Percentiles rank a stretch among this genome's conserved stretches.
Evolutionary conservation across 2,329 filamentous ascomycete genomes (phyloP).

Genomic region (Beauveria sp.): DNA sequence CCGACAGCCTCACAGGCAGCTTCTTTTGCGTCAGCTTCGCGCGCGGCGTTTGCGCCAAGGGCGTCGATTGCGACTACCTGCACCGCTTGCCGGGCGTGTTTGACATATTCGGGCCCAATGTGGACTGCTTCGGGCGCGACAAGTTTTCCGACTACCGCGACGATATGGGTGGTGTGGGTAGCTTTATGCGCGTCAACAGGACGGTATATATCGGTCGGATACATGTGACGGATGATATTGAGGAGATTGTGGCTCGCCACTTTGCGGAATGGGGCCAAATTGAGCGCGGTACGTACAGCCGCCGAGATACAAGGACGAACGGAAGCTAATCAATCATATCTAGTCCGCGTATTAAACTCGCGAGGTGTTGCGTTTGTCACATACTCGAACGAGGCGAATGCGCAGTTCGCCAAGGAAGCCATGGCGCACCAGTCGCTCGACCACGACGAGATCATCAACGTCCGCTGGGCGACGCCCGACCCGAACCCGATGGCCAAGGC

Average conservation of each 20-base stretch:
- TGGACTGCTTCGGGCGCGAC: constrained; percentile 85
- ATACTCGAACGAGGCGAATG: constrained; percentile 82
- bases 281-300: constrained; percentile 52
- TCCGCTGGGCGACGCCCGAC: constrained; percentile 93
- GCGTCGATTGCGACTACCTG: constrained; percentile 88
- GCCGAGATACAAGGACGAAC: neutral
- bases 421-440: constrained; percentile 94
- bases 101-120: constrained; percentile 86
- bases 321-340: neutral
- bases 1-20: constrained; percentile 67
- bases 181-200: constrained; percentile 86
- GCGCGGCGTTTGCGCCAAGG: constrained; percentile 73
- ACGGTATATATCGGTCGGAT: constrained; percentile 92
- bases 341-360: constrained; percentile 72
- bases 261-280: constrained; percentile 96
- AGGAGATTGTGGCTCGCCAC: constrained; percentile 89
- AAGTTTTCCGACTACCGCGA: constrained; percentile 90
- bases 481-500: constrained; percentile 94
- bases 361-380: constrained; percentile 93
- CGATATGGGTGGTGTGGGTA: constrained; percentile 95
- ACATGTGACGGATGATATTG: constrained; percentile 92
- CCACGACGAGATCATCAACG: constrained; percentile 86
- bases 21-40: constrained; percentile 94
- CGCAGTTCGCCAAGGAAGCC: constrained; percentile 86
- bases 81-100: constrained; percentile 81